Evolutionary conservation across 768 basidiomycete genomes (phyloP).

Genomic region (Trametes cubensis): DNA sequence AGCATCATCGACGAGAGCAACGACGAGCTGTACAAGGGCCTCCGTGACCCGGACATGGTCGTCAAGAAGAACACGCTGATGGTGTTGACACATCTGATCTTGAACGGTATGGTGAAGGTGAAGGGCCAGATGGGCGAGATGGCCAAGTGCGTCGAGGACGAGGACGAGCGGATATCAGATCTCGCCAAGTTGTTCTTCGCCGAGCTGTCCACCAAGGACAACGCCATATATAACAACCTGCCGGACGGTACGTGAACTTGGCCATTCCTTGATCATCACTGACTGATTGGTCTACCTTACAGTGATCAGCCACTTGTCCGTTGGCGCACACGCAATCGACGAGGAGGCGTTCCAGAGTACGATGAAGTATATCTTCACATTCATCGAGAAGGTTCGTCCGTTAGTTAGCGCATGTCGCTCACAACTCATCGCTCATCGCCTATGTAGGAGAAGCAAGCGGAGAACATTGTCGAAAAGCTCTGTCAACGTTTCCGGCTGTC

Average conservation of each 20-base stretch:
- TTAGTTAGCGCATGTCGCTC: neutral
- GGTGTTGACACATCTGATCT: conserved; percentile 94
- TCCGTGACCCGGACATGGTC: conserved; percentile 81
- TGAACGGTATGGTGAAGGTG: conserved; percentile 99
- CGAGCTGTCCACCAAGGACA: conserved; percentile 95
- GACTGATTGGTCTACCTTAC: neutral
- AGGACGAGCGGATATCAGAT: conserved; percentile 83
- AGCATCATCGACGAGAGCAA: conserved; percentile 97
- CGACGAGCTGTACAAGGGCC: conserved; percentile 91
- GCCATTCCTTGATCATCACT: neutral
- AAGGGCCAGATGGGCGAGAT: conserved; percentile 99
- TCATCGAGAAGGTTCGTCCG: conserved; percentile 86
- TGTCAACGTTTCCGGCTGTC: conserved; percentile 93
- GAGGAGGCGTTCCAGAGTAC: conserved; percentile 92
- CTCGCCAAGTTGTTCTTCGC: conserved; percentile 98
- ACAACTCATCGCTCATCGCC: neutral
- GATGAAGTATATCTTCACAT: conserved; percentile 93
- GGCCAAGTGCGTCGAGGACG: conserved; percentile 98
- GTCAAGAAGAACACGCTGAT: conserved; percentile 99
- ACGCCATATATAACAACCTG: conserved; percentile 98
- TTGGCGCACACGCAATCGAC: conserved; percentile 88
- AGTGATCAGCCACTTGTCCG: conserved; percentile 95
- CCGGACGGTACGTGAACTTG: conserved; percentile 79
- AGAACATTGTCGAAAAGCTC: conserved; percentile 95
- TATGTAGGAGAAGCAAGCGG: conserved; percentile 92